Percentiles rank a stretch among this genome's conserved stretches.
Evolutionary conservation across 2,329 filamentous ascomycete species (phyloP).

Genomic region (Penicillium sp.): DNA sequence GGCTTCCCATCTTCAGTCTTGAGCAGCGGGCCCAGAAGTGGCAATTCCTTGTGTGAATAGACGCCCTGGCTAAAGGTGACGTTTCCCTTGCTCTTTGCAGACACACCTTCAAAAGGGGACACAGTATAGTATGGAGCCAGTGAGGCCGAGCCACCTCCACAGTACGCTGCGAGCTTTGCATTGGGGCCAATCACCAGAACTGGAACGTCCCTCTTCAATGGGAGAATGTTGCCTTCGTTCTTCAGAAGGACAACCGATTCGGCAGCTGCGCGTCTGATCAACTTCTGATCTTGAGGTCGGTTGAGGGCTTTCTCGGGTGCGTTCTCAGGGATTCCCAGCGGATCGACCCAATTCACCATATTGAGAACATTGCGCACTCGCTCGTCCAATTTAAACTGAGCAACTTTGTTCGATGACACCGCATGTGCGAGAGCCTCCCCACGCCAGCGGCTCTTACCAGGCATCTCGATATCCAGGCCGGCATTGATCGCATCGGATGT

Average conservation of each 20-base stretch:
- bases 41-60: slow-evolving; percentile 60
- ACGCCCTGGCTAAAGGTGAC: slow-evolving; percentile 54
- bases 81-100: slow-evolving; percentile 30
- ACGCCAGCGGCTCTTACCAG: slow-evolving; percentile 42
- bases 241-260: slow-evolving; percentile 69
- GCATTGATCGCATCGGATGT: slow-evolving; percentile 43
- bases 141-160: slow-evolving; percentile 62
- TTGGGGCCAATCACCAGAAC: slow-evolving; percentile 53
- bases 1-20: slow-evolving; percentile 49
- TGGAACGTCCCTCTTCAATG: slow-evolving; percentile 45
- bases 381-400: slow-evolving; percentile 51
- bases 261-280: slow-evolving; percentile 60
- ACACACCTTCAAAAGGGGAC: slow-evolving; percentile 43
- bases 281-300: slow-evolving; percentile 56
- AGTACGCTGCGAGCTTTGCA: slow-evolving; percentile 43
- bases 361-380: slow-evolving; percentile 54
- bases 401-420: slow-evolving; percentile 53
- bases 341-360: slow-evolving; percentile 54
- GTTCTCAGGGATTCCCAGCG: slow-evolving; percentile 50
- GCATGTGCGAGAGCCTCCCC: slow-evolving; percentile 38
- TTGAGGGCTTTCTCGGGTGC: slow-evolving; percentile 52
- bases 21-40: slow-evolving; percentile 51
- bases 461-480: slow-evolving; percentile 46
- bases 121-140: slow-evolving; percentile 43
- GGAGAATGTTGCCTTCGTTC: slow-evolving; percentile 60